A percentile compares a stretch with the other conserved stretches of the same genome.
phyloP scores from a whole-genome alignment of 2,329 filamentous ascomycete species.

The Cytospora chrysosperma region DNA sequence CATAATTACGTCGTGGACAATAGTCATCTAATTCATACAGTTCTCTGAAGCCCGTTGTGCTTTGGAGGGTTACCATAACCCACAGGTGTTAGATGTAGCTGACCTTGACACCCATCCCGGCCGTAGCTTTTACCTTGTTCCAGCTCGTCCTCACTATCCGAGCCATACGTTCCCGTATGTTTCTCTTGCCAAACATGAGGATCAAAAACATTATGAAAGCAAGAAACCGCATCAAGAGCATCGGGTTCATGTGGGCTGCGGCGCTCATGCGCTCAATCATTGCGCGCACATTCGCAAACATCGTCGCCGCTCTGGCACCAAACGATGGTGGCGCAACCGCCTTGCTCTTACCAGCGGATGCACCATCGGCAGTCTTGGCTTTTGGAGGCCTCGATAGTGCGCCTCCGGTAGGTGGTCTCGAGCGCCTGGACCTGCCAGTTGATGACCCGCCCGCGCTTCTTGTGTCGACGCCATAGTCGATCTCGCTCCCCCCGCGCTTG shows the following conservation, averaged over 20 bases:
- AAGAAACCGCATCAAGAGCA: slow-evolving; percentile 60
- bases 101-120: slow-evolving; percentile 96
- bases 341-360: slow-evolving; percentile 32
- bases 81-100: slow-evolving; percentile 73
- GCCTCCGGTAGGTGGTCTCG: slow-evolving; percentile 3
- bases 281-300: slow-evolving; percentile 52
- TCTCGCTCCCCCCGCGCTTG: slow-evolving; percentile 54
- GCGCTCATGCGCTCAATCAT: slow-evolving; percentile 51
- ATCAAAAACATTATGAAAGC: slow-evolving; percentile 79
- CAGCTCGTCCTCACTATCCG: slow-evolving; percentile 68
- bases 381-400: slow-evolving; percentile 16
- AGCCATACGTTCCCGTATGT: slow-evolving; percentile 72
- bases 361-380: slow-evolving; percentile 16
- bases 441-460: slow-evolving; percentile 39
- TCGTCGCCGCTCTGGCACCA: slow-evolving; percentile 49
- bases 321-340: slow-evolving; percentile 38
- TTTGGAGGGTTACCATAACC: not conserved
- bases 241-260: slow-evolving; percentile 56
- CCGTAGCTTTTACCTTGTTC: slow-evolving; percentile 79
- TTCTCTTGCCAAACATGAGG: slow-evolving; percentile 70
- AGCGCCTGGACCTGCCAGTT: slow-evolving; percentile 24
- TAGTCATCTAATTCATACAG: slow-evolving; percentile 16
- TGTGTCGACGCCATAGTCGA: slow-evolving; percentile 68
- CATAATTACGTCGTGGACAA: slow-evolving; percentile 8
- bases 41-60: not conserved